phyloP scores from a whole-genome alignment of 768 basidiomycete genomes.

The Amanita phalloides region DNA sequence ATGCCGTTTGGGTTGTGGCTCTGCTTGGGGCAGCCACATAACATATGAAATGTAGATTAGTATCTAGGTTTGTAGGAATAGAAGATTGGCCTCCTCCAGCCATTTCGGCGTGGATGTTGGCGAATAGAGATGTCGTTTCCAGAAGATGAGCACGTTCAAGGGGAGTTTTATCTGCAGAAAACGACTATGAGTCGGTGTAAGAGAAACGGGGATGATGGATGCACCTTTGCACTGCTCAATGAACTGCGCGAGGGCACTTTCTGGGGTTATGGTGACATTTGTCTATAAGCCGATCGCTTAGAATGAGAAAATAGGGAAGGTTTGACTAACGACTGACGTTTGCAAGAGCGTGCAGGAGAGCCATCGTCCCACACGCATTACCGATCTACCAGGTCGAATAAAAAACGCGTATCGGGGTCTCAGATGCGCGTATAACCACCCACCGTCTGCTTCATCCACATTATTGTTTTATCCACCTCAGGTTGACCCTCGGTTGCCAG shows the following conservation, averaged over 20 bases:
- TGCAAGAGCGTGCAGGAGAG: conserved; percentile 69
- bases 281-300: conserved; percentile 26
- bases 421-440: conserved; percentile 9
- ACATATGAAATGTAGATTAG: conserved; percentile 79
- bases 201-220: neutral
- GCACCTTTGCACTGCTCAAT: conserved; percentile 52
- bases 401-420: neutral
- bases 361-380: conserved; percentile 88
- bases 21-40: conserved; percentile 59
- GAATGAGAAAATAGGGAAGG: neutral
- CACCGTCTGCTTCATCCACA: conserved; percentile 91
- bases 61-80: conserved; percentile 52
- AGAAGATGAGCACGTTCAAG: conserved; percentile 67
- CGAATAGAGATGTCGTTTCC: conserved; percentile 67
- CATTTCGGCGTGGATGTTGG: conserved; percentile 62
- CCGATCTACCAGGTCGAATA: conserved; percentile 38
- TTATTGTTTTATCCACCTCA: conserved; percentile 47
- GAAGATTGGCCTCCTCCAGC: conserved; percentile 62
- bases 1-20: neutral
- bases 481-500: conserved; percentile 36
- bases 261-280: conserved; percentile 41
- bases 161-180: conserved; percentile 46
- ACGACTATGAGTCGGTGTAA: neutral
- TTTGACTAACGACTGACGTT: conserved; percentile 43
- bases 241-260: conserved; percentile 54